Evolutionary conservation across 2,329 filamentous ascomycete genomes (phyloP), one percentile per base, ranked within the genome.

Genomic region (Zasmidium cellare): DNA sequence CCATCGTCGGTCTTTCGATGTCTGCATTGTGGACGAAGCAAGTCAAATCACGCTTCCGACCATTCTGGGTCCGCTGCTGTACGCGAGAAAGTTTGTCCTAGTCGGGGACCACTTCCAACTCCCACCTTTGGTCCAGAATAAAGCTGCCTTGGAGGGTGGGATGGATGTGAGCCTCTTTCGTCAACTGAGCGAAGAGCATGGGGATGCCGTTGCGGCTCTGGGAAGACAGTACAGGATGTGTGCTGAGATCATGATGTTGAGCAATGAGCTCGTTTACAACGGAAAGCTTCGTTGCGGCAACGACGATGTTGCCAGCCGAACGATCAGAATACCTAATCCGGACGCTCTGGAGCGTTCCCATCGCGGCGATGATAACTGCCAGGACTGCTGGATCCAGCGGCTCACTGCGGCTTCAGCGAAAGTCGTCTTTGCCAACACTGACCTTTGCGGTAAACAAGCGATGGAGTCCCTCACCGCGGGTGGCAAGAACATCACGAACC

Each of bases 161-260:
- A 80, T 99, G 3, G 94, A 99, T 72, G 84, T 97, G 47, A 96
- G 91, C 71, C 80, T 99, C 52, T 99, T 99, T 82, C 96, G 96
- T 72, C 82, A 94, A 2, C 83, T 99, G 12, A 97, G 92, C 1
- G 94, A 97, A 69, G 83, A 84, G 0, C 92, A 97, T 62, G 92
- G 94, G 0, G 80, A 86, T 48, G 92, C 92, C 0, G 92, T 99
- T 1, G 91, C 96, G 61, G 96, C 90, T 62, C 83, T 99, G 1
- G 92, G 94, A 68, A 92, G 97, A 69, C 94, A 99, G 72, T 99
- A 99, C 72, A 91, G 94, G 60, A 99, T 99, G 94, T 96, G 91
- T 68, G 90, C 94, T 65, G 94, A 99, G 61, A 90, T 99, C 60
- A 97, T 97, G 93, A 83, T 88, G 1, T 82, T 99, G 14, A 96